phyloP scores from a whole-genome alignment of 306 rosid genomes.

The Quercus berberidifolia region DNA sequence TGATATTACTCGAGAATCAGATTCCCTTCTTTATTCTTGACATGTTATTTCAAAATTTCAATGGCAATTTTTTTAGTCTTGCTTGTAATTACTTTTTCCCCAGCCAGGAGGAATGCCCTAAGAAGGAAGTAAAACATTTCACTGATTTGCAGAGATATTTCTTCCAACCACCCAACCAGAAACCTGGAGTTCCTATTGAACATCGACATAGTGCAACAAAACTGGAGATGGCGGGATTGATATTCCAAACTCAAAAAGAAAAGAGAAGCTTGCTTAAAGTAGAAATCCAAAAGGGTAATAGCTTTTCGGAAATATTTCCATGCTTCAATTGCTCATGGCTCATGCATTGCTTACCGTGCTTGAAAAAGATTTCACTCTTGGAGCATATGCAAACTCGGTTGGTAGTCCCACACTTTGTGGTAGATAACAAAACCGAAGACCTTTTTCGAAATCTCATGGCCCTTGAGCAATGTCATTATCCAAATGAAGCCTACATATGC shows the following conservation, averaged over 20 bases:
- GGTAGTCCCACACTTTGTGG: neutral
- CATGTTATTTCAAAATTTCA: neutral
- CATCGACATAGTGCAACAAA: neutral
- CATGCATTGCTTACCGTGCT: neutral
- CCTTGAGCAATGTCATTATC: no score
- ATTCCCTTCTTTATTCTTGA: constrained; percentile 17
- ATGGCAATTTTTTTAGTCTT: neutral
- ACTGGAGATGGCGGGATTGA: no score
- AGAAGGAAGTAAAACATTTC: neutral
- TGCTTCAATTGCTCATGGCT: constrained; percentile 8
- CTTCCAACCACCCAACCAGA: fast-evolving
- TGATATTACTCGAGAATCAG: constrained; percentile 33
- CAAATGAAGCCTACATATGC: no score
- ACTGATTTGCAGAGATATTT: neutral
- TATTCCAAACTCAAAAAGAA: no score
- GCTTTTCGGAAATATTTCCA: neutral
- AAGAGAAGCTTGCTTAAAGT: neutral
- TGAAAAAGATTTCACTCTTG: neutral
- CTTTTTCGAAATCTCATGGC: no score
- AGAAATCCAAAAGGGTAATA: neutral
- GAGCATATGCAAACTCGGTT: neutral
- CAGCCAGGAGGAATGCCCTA: fast-evolving
- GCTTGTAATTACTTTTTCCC: fast-evolving
- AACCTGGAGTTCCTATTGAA: fast-evolving
- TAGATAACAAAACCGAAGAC: no score